phyloP scores from a whole-genome alignment of 306 rosid genomes.

The Fragaria vesca region DNA sequence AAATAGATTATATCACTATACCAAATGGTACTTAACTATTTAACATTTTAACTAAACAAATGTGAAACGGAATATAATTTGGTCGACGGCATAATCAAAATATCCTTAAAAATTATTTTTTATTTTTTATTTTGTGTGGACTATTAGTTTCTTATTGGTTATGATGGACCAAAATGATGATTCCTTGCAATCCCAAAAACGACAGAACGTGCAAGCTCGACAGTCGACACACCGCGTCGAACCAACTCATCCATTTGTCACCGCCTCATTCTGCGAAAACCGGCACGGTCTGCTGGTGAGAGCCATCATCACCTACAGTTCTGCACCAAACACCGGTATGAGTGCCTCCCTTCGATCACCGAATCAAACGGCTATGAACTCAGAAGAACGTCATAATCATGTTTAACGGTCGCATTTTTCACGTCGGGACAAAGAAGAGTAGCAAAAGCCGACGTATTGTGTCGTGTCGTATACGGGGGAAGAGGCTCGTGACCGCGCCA shows the following conservation, averaged over 20 bases:
- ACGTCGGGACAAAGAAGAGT: background rate
- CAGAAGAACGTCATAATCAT: background rate
- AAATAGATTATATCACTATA: fast-evolving
- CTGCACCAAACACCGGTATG: background rate
- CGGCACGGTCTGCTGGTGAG: background rate
- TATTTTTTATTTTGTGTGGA: background rate
- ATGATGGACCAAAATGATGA: background rate
- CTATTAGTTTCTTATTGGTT: background rate
- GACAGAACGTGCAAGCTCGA: constrained; percentile 24
- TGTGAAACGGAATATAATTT: background rate
- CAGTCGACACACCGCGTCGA: constrained; percentile 4
- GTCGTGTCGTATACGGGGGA: background rate
- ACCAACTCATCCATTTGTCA: background rate
- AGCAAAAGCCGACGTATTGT: background rate
- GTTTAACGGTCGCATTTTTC: constrained; percentile 8
- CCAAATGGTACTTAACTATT: no score
- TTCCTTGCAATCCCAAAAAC: background rate
- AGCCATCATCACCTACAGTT: background rate
- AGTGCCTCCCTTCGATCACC: background rate
- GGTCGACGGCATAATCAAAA: background rate
- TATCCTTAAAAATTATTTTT: background rate
- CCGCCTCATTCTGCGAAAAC: background rate
- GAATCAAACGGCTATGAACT: background rate
- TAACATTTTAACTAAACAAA: no score
- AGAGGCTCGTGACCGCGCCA: constrained; percentile 1